Conservation (phyloP, 2,329 filamentous ascomycete genomes). For the Raffaelea albimanens region DNA sequence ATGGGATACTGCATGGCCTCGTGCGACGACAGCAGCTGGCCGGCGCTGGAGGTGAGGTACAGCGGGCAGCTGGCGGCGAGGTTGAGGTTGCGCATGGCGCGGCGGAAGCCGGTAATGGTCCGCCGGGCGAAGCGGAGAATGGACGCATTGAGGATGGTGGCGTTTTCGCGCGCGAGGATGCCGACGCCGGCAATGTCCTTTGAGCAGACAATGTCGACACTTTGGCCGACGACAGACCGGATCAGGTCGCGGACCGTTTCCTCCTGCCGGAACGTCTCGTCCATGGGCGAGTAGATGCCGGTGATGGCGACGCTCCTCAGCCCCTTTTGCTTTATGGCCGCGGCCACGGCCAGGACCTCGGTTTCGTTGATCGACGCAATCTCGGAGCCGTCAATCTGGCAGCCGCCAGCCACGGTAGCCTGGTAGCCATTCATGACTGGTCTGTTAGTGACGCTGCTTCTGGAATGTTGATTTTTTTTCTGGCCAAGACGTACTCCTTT, state of each 20-base stretch:
- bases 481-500: conserved; percentile 2
- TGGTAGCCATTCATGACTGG: conserved; percentile 34
- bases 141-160: conserved; percentile 42
- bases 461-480: too few relatives aligned
- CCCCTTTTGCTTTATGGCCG: conserved; percentile 16
- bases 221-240: conserved; percentile 28
- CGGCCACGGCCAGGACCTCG: conserved; percentile 18
- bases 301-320: conserved; percentile 40
- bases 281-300: conserved; percentile 50
- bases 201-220: conserved; percentile 22
- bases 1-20: conserved; percentile 35
- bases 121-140: conserved; percentile 35
- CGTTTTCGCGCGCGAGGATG: conserved; percentile 41
- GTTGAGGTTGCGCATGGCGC: conserved; percentile 30
- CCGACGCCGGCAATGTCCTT: conserved; percentile 18
- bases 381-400: not conserved
- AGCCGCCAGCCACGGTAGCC: conserved; percentile 33
- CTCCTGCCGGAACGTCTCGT: conserved; percentile 43
- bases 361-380: conserved; percentile 15
- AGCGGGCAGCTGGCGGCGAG: conserved; percentile 27
- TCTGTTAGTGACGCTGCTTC: too few relatives aligned
- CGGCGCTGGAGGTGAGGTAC: conserved; percentile 42
- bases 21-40: conserved; percentile 31
- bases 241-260: conserved; percentile 38
- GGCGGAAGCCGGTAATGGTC: conserved; percentile 34